A percentile compares a stretch with the other conserved stretches of the same genome.
phyloP scores from a whole-genome alignment of 176 grass and related monocot genomes.

The Musa schizocarpa region DNA sequence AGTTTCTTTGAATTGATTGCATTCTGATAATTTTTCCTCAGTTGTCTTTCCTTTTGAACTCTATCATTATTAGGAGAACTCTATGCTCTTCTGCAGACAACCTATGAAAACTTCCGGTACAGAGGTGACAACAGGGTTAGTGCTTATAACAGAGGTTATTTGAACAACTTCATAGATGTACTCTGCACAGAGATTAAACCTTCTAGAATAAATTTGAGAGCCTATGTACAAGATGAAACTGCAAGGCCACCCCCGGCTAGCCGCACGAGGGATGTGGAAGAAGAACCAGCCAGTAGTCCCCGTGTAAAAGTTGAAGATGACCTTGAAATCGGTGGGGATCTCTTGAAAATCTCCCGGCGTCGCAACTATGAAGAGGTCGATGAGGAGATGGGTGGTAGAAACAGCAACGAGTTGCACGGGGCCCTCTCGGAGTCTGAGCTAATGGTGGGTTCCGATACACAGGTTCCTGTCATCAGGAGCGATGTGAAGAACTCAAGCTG shows the following conservation, averaged over 20 bases:
- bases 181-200: slow-evolving; percentile 49
- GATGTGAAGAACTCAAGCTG: slow-evolving; percentile 39
- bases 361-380: slow-evolving; percentile 54
- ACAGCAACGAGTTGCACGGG: slow-evolving; percentile 40
- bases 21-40: neutral
- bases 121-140: slow-evolving; percentile 65
- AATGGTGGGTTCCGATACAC: slow-evolving; percentile 20
- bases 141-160: slow-evolving; percentile 57
- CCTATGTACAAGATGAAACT: slow-evolving; percentile 50
- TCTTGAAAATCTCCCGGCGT: slow-evolving; percentile 79
- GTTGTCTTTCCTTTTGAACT: neutral
- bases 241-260: slow-evolving; percentile 34
- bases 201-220: slow-evolving; percentile 51
- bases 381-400: slow-evolving; percentile 30
- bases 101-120: slow-evolving; percentile 85
- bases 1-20: too few species aligned
- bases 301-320: slow-evolving; percentile 92
- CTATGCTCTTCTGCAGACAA: slow-evolving; percentile 52
- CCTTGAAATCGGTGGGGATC: slow-evolving; percentile 73
- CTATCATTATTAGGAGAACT: slow-evolving; percentile 5
- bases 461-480: slow-evolving; percentile 30
- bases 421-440: slow-evolving; percentile 21
- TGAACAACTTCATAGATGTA: slow-evolving; percentile 41
- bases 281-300: slow-evolving; percentile 40
- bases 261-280: slow-evolving; percentile 41